Evolutionary conservation across 139 green algal species (phyloP), one percentile per base, ranked within the genome.

Genomic region (Ulvella scutata): DNA sequence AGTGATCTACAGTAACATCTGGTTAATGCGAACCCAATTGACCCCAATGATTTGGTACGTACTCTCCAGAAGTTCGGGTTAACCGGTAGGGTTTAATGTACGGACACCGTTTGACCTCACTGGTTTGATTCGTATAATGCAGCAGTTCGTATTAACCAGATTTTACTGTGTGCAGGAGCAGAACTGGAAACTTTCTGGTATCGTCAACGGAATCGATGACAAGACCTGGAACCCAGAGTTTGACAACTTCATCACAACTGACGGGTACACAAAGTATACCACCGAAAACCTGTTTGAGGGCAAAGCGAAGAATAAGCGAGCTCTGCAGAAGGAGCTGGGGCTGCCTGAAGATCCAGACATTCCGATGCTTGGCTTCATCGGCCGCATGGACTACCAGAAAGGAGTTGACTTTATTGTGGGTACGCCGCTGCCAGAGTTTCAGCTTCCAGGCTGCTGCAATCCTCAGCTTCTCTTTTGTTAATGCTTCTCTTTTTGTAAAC

Each of bases 141-240:
- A n/a, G n/a, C n/a, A n/a, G n/a, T n/a, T n/a, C n/a, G n/a, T n/a
- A n/a, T n/a, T n/a, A n/a, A n/a, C n/a, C n/a, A n/a, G n/a, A n/a
- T n/a, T n/a, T n/a, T n/a, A n/a, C n/a, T n/a, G n/a, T n/a, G n/a
- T 98, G 43, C 82, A 87, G 39, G 88, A 96, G 29, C 78, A 89
- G 62, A 84, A 84, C 73, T 94, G 88, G 89, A 98, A 98, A 87
- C 85, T 99, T 43, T 43, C 74, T 4, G 92, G 92, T 74, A 94
- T 97, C 51, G 91, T 98, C 3, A 99, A 99, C 74, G 94, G 94
- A 79, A 97, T 99, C 37, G 94, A 99, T 84, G 79, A 83, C 75
- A 37, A 75, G 43, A 80, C 33, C n/a, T 97, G 92, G 92, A 82
- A 80, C 79, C 92, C 92, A 9, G 74, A 76, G 7, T 29, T 26